A percentile compares a stretch with the other conserved stretches of the same genome.
These are phyloP conservation scores for Fragaria ananassa DNA, from an alignment of 306 rosid species.

Conservation along the genomic window DNA sequence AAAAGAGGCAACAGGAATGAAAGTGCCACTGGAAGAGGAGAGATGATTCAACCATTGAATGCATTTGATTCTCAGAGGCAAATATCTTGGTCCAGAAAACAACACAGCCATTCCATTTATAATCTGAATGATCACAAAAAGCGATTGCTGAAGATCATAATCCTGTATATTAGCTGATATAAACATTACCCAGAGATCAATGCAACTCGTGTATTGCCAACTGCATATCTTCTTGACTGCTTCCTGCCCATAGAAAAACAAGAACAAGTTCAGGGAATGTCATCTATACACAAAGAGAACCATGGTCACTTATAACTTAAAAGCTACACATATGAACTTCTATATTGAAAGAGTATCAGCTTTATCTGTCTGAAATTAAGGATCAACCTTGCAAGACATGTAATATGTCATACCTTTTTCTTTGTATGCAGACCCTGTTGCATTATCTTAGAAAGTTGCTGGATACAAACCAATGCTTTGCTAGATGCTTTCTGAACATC, in stretches of 20 bases:
- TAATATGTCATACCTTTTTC: constrained; percentile 47
- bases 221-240: constrained; percentile 70
- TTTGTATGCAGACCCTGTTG: constrained; percentile 66
- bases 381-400: constrained; percentile 14
- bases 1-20: constrained; percentile 76
- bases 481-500: constrained; percentile 70
- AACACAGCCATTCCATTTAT: constrained; percentile 70
- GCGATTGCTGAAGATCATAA: constrained; percentile 66
- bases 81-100: constrained; percentile 92
- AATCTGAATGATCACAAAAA: constrained; percentile 62
- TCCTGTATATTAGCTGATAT: constrained; percentile 51
- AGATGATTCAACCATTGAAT: constrained; percentile 82
- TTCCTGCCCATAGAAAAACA: constrained; percentile 53
- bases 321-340: not conserved
- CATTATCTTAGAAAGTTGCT: constrained; percentile 63
- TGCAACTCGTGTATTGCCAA: constrained; percentile 73
- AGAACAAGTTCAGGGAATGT: constrained; percentile 27
- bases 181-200: constrained; percentile 81
- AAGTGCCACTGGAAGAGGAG: constrained; percentile 70
- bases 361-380: constrained; percentile 7
- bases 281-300: not conserved
- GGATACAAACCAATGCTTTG: constrained; percentile 54
- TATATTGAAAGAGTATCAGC: constrained; percentile 7
- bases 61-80: constrained; percentile 83
- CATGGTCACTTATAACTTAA: not conserved